Base-by-base conservation (phyloP, 805 yeast species). In the Starmerella vitae region DNA sequence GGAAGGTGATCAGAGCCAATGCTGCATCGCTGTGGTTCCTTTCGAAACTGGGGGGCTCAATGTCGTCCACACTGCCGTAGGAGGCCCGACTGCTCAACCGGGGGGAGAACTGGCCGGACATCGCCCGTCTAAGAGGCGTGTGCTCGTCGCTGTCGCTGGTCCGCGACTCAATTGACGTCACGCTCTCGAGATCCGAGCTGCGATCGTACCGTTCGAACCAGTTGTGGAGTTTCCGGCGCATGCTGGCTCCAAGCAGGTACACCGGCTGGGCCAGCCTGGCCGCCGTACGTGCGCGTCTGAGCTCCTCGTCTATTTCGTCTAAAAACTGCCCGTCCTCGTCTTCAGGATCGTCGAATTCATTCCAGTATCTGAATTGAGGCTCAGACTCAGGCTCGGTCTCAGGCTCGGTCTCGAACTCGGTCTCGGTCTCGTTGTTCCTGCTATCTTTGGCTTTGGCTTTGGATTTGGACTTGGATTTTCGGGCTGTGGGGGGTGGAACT, bases 271-370 rank as follows among this genome's bases (percentile, higher is more conserved):
- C 50, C 12, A 59, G 36, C 25, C 44, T 44, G 7, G 56, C 53
- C 3, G 47, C 65, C 57, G 41, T 61, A 43, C 34, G 54, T 39
- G 35, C 53, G 44, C 45, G 56, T 48, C 32, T 51, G 41, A 44
- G 50, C 17, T 51, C 56, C 29, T 52, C 53, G n/a, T 43, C 47
- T 9, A 49, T 52, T 10, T 57, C 66, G 29, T 62, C 66, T 20
- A 48, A 48, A 35, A 50, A 47, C 14, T 41, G 41, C 9, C 58
- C 50, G 25, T 55, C 62, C 20, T 55, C 60, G 41, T 62, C 72
- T 32, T 59, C 70, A 42, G 74, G 80, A 1, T 75, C 65, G 49
- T 75, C 81, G 52, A 75, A 75, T 57, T 75, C 81, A 50, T 75
- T 75, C 81, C 81, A 75, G 53, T 75, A 75, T 33, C 76, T 54